These are phyloP conservation scores for Plectosphaerella sp. DNA, from an alignment of 2,329 filamentous ascomycete species.

Conservation along the genomic window DNA sequence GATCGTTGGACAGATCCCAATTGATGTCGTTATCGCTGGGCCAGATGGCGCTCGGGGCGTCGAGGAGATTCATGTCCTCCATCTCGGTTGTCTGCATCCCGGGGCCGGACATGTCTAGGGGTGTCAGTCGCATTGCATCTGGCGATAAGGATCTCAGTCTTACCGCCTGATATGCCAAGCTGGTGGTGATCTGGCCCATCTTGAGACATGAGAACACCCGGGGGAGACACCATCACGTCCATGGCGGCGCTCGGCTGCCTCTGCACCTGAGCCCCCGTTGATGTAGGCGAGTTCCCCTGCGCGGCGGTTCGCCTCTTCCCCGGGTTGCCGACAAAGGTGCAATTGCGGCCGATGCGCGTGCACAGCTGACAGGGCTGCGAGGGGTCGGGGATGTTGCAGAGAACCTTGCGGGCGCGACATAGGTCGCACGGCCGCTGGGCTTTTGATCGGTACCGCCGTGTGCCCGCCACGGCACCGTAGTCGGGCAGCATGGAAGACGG, in stretches of 20 bases:
- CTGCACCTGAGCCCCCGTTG: not conserved
- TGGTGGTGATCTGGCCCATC: not conserved
- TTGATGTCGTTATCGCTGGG: not conserved
- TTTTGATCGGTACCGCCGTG: slow-evolving; percentile 15
- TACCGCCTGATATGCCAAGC: not conserved
- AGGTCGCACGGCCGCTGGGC: slow-evolving; percentile 16
- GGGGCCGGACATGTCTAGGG: not conserved
- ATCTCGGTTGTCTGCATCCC: no score
- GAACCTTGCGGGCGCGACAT: slow-evolving; percentile 17
- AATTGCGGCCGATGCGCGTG: slow-evolving; percentile 14
- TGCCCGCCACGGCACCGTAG: slow-evolving; percentile 1
- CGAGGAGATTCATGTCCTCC: no score
- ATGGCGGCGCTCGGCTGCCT: not conserved
- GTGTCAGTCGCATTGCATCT: not conserved
- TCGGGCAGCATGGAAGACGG: not conserved
- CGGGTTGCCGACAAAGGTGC: slow-evolving; percentile 17
- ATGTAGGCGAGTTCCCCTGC: not conserved
- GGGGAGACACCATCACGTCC: not conserved
- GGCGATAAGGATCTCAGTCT: no score
- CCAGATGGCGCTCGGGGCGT: not conserved
- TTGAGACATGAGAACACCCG: not conserved
- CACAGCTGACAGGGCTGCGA: slow-evolving; percentile 18
- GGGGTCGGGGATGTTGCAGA: slow-evolving; percentile 20
- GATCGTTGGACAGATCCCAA: not conserved
- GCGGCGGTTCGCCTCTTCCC: slow-evolving; percentile 3